Evolutionary conservation across 352 stramenopile species (phyloP).

Genomic region (Globisporangium acanthophoron): DNA sequence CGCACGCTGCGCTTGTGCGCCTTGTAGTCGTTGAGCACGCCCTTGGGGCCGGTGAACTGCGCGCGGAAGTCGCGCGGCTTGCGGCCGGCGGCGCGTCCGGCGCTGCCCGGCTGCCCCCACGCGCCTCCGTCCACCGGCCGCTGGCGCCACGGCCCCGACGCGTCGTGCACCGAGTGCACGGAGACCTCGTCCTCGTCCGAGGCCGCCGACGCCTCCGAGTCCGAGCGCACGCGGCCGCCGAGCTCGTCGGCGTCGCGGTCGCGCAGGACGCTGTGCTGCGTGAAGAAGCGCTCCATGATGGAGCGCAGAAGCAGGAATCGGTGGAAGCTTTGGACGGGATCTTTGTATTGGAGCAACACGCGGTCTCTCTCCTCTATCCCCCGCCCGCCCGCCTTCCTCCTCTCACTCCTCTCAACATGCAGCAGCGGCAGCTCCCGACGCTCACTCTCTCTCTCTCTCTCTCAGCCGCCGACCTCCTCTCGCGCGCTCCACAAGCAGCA

Average conservation of each 20-base stretch:
- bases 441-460: not conserved
- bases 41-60: constrained; percentile 71
- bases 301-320: not conserved
- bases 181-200: constrained; percentile 44
- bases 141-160: constrained; percentile 65
- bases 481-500: not conserved
- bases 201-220: constrained; percentile 65
- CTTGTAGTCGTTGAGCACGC: constrained; percentile 81
- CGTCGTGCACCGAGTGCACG: constrained; percentile 63
- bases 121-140: constrained; percentile 29
- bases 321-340: not conserved
- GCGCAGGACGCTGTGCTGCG: constrained; percentile 67
- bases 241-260: constrained; percentile 73
- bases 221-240: constrained; percentile 34
- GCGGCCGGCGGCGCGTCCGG: constrained; percentile 12
- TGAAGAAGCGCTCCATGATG: constrained; percentile 76
- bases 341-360: not conserved
- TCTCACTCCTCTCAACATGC: too few species aligned
- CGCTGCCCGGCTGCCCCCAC: constrained; percentile 51
- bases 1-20: constrained; percentile 56
- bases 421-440: not conserved
- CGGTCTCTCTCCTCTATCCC: not conserved
- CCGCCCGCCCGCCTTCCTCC: too few species aligned
- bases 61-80: constrained; percentile 50
- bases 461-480: too few species aligned